Base-by-base conservation (phyloP, 495 filamentous ascomycete species). In the Hypoxylon subgilvum region DNA sequence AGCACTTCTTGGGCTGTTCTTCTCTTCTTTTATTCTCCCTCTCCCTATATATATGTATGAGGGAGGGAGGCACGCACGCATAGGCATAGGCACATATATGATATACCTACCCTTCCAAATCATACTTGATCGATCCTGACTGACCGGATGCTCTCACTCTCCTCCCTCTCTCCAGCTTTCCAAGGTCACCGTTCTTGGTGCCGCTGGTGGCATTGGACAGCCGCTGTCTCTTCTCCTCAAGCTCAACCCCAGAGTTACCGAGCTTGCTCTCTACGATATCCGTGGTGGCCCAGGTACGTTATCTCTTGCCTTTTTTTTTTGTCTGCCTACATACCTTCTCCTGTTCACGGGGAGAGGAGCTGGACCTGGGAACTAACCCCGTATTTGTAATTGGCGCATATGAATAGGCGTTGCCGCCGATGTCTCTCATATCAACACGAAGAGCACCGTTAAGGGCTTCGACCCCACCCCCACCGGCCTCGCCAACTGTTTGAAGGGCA, bases 391-490 rank as follows among this genome's bases (percentile, higher is more conserved):
- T 56, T 53, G 8, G 19, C 50, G 39, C 36, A 61, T 39, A n/a
- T n/a, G n/a, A n/a, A n/a, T n/a, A 96, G 92, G 92, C 88, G 94
- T 98, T 76, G 94, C 93, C 62, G 94, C 95, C 73, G 94, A 98
- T 76, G 82, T 97, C 73, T 87, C 89, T 68, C 94, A 98, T 82
- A 91, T 97, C 84, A 97, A 97, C 85, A 97, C 95, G 74, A 96
- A 95, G 86, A 93, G 89, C 84, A 88, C 74, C 55, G 94, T 97
- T 72, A 91, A 79, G 57, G 94, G 94, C 70, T 96, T 95, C 76
- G 85, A 89, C 54, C 82, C 90, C 50, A 88, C 84, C 54, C 78
- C 85, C 43, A 78, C 82, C 47, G 91, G 91, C 61, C 85, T 97
- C 27, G 83, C 82, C 68, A 81, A 81, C 63, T 85, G 86, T 60